Conservation (phyloP, 345 rosid genomes). For the Salix arbutifolia region DNA sequence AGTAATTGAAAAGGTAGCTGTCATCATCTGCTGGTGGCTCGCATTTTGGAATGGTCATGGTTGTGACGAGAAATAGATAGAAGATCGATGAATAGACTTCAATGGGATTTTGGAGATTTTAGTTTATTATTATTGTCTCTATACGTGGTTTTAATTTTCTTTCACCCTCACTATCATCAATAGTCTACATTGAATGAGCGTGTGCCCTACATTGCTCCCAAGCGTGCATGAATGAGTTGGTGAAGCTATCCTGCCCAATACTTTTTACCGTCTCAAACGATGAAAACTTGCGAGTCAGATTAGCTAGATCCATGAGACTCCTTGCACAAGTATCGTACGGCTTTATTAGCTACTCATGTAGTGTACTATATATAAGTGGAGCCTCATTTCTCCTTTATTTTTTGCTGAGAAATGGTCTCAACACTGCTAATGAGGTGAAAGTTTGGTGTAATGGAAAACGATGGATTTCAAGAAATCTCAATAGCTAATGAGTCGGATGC, state of each 20-base stretch:
- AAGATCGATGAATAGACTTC: neutral
- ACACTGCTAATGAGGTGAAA: neutral
- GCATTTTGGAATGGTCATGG: neutral
- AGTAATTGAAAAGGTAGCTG: too few species aligned
- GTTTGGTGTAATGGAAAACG: neutral
- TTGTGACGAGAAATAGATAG: neutral
- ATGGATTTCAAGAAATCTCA: neutral
- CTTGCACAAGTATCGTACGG: neutral
- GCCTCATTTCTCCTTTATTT: neutral
- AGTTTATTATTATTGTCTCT: neutral
- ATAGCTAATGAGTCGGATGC: neutral
- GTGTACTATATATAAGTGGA: neutral
- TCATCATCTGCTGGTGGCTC: neutral
- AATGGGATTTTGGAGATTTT: neutral
- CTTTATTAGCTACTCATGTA: neutral
- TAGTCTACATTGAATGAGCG: conserved; percentile 21
- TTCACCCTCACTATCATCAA: neutral
- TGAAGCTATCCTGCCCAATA: neutral
- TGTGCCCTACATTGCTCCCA: conserved; percentile 72
- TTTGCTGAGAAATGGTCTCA: neutral
- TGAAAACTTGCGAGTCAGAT: neutral
- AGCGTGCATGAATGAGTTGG: conserved; percentile 33
- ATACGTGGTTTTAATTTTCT: too few species aligned
- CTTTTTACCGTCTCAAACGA: neutral
- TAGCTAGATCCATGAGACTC: neutral